phyloP scores from a whole-genome alignment of 345 rosid species.

The Odontarrhena argentea region DNA sequence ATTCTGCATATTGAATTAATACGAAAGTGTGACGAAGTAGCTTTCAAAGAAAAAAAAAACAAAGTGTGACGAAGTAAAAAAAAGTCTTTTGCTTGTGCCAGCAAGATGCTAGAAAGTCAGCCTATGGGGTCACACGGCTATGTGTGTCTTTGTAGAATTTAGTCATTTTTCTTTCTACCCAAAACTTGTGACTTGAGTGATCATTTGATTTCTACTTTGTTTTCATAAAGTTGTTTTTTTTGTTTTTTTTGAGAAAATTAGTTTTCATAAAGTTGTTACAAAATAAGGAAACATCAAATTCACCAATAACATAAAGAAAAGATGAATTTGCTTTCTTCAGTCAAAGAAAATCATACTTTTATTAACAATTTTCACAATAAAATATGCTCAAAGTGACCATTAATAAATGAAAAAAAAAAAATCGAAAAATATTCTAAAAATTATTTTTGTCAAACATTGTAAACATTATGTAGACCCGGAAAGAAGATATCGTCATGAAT shows the following conservation, averaged over 20 bases:
- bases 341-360: constrained; percentile 16
- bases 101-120: constrained; percentile 20
- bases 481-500: not conserved
- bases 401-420: no score
- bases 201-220: not conserved
- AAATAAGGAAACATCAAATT: constrained; percentile 4
- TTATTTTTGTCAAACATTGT: not conserved
- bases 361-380: not conserved
- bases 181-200: not conserved
- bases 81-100: constrained; percentile 17
- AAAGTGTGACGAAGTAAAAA: not conserved
- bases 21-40: constrained; percentile 2
- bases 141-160: constrained; percentile 2
- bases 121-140: constrained; percentile 5
- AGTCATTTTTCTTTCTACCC: constrained; percentile 8
- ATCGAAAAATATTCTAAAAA: not conserved
- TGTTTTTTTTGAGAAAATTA: no score
- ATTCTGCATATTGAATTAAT: not conserved
- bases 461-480: not conserved
- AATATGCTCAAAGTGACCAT: constrained; percentile 10
- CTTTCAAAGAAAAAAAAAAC: not conserved
- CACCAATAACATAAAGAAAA: not conserved
- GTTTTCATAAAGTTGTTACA: constrained; percentile 11
- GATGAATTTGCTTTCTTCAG: constrained; percentile 1
- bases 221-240: constrained; percentile 8